These are phyloP conservation scores for Pittosporum tobira DNA, from an alignment of 129 eudicot species.

Conservation along the genomic window DNA sequence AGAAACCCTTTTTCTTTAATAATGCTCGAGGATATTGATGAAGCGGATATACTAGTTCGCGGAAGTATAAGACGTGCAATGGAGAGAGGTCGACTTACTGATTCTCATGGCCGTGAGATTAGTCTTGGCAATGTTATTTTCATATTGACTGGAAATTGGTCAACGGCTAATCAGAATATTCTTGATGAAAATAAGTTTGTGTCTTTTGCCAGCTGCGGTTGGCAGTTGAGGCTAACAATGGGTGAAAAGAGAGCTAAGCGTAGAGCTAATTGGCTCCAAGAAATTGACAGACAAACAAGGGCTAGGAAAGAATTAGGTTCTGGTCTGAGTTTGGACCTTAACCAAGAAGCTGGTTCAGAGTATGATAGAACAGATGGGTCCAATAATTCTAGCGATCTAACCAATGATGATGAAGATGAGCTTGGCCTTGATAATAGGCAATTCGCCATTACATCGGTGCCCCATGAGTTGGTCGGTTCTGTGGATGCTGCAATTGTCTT, in stretches of 20 bases:
- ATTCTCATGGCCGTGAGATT: constrained; percentile 84
- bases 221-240: constrained; percentile 60
- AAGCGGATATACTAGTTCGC: constrained; percentile 64
- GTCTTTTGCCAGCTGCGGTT: constrained; percentile 37
- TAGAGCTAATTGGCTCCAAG: constrained; percentile 43
- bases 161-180: constrained; percentile 18
- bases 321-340: constrained; percentile 68
- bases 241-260: constrained; percentile 49
- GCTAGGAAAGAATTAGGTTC: constrained; percentile 45
- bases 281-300: constrained; percentile 33
- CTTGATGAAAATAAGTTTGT: constrained; percentile 53
- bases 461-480: constrained; percentile 49
- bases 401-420: constrained; percentile 69
- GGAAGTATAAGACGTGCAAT: constrained; percentile 67
- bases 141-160: constrained; percentile 79
- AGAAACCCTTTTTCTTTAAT: constrained; percentile 68
- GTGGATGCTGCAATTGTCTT: constrained; percentile 72
- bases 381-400: constrained; percentile 66
- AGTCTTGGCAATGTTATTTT: constrained; percentile 83
- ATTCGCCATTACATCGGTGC: constrained; percentile 45
- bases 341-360: constrained; percentile 44
- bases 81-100: constrained; percentile 73
- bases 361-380: constrained; percentile 72
- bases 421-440: constrained; percentile 20
- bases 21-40: constrained; percentile 64